A percentile compares a stretch with the other conserved stretches of the same genome.
Conservation (phyloP, 2,329 filamentous ascomycete genomes). For the Periconia macrospinosa region DNA sequence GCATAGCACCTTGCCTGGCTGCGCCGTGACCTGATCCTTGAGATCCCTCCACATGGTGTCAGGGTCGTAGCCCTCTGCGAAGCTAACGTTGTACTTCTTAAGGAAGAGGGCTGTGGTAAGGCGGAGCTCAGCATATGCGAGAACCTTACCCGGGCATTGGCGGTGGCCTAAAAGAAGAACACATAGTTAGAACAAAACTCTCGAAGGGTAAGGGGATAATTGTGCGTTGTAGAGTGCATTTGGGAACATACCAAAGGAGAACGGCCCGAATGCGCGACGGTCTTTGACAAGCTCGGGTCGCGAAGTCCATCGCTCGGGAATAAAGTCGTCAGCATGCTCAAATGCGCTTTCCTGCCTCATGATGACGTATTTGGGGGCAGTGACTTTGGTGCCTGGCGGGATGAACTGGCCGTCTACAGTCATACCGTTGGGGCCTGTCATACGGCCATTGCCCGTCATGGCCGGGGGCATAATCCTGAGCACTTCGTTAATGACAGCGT, state of each 20-base stretch:
- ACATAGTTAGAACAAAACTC: neutral
- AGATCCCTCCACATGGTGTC: constrained; percentile 7
- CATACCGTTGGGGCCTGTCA: constrained; percentile 12
- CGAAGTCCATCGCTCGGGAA: neutral
- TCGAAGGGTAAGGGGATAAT: neutral
- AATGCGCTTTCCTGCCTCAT: neutral
- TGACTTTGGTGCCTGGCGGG: constrained; percentile 13
- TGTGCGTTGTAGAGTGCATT: neutral
- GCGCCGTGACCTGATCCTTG: constrained; percentile 16
- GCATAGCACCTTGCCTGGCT: constrained; percentile 7
- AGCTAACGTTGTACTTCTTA: constrained; percentile 7
- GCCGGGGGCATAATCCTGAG: constrained; percentile 16
- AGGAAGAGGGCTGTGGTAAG: constrained; percentile 8
- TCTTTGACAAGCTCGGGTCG: too few species aligned
- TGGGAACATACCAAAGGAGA: constrained; percentile 56
- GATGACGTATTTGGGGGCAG: constrained; percentile 18
- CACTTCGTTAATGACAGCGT: constrained; percentile 17
- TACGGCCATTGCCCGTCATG: constrained; percentile 10
- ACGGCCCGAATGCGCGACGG: too few species aligned
- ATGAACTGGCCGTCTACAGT: constrained; percentile 13
- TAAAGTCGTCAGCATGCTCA: neutral
- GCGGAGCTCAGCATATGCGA: constrained; percentile 11
- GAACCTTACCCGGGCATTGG: constrained; percentile 12
- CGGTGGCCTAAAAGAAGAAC: constrained; percentile 3
- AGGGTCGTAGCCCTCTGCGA: constrained; percentile 7